Base-by-base conservation (phyloP, 2,329 filamentous ascomycete species). In the Rasamsonia emersonii region DNA sequence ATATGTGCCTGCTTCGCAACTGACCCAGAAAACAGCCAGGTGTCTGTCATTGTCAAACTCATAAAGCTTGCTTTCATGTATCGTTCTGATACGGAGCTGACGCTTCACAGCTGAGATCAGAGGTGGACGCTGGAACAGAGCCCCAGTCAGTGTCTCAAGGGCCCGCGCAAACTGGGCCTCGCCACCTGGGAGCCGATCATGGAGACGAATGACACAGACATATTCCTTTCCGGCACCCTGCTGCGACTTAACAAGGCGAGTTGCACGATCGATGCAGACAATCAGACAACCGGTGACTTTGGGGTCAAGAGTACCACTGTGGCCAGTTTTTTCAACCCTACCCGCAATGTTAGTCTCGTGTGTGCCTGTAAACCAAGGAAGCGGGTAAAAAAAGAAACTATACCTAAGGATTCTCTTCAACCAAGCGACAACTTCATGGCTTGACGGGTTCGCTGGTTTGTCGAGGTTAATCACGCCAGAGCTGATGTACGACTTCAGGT, bases 211-310 rank as follows among this genome's bases (percentile, higher is more conserved):
- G 39, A 98, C 86, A 53, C 83, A 88, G 33, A 96, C 88, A 61
- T 98, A 98, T 70, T 98, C 91, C 71, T 98, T 98, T 74, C 91
- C 91, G 40, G 91, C 91, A 55, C 89, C 88, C 66, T 98, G 91
- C 67, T 98, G 91, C 32, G 88, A 94, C 74, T 98, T 98, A 61
- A 98, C 91, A 37, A 98, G 79, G 54, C 91, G 83, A 45, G 91
- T 98, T 33, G 91, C 91, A 55, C 91, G 86, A 67, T 96, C 91
- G 58, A 96, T 84, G 65, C 85, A 93, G 56, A 93, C 85, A 57
- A 93, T 94, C 58, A 94, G 68, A 64, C 86, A 94, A 51, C 88
- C 88, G 29, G 88, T 98, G 55, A 98, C 91, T 68, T 95, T 96
- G 56, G 89, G 89, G 61, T 98, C 91, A 51, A 98, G 82, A 41